Conservation (phyloP, 345 rosid genomes). For the Zanthoxylum bungeanum region DNA sequence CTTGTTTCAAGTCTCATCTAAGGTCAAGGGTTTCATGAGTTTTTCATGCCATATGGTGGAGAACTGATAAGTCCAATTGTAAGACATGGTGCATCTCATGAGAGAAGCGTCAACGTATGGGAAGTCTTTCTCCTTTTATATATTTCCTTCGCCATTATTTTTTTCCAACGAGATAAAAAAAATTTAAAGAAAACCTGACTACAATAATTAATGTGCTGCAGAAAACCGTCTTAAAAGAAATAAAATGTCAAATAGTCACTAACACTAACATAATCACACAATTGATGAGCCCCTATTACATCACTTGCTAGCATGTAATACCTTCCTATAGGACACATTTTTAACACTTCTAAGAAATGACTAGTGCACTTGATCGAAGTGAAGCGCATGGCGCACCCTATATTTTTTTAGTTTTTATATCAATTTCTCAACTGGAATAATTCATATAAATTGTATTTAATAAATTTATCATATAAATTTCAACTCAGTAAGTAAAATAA, state of each 20-base stretch:
- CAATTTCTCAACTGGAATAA: no score
- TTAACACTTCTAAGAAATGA: neutral
- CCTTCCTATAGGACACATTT: neutral
- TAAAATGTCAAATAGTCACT: neutral
- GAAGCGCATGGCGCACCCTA: no score
- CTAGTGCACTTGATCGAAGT: no score
- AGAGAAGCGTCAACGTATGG: neutral
- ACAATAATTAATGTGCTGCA: neutral
- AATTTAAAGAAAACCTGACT: neutral
- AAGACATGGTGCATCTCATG: neutral
- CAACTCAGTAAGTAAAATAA: no score
- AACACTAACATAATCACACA: neutral
- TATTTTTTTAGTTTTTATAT: no score
- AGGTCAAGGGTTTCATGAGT: neutral
- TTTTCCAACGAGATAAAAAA: neutral
- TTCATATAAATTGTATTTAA: no score
- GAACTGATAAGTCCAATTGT: neutral
- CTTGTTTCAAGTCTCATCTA: neutral
- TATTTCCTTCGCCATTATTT: neutral
- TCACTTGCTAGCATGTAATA: neutral
- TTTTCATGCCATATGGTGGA: neutral
- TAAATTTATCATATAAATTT: no score
- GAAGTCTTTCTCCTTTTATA: neutral
- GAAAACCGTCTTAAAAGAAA: neutral
- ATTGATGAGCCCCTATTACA: neutral